These are phyloP conservation scores for Microbotryum intermedium DNA, from an alignment of 1,284 basidiomycete species.

Conservation along the genomic window DNA sequence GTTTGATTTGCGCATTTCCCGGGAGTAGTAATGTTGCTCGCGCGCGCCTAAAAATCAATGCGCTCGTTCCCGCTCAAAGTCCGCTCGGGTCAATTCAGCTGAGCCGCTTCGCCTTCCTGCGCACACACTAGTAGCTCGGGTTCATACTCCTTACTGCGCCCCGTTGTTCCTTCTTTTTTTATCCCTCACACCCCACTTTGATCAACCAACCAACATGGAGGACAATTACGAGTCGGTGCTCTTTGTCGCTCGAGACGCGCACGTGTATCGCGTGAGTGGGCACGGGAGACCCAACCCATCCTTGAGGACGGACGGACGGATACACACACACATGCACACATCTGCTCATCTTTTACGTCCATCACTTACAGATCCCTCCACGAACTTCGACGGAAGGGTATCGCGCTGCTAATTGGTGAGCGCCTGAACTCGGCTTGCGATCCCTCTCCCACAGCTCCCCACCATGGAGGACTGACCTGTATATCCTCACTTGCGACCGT, in stretches of 20 bases:
- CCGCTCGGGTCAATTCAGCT: too few relatives aligned
- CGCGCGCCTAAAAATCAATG: too few relatives aligned
- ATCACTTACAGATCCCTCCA: conserved; percentile 66
- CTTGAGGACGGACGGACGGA: background rate
- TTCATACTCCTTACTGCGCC: too few relatives aligned
- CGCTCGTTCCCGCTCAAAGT: too few relatives aligned
- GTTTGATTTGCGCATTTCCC: too few relatives aligned
- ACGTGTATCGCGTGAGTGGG: conserved; percentile 49
- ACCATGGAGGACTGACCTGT: conserved; percentile 1
- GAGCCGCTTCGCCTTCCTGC: too few relatives aligned
- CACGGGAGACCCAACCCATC: too few relatives aligned
- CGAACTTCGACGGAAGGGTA: conserved; percentile 74
- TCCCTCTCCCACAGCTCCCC: background rate
- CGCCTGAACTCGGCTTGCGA: background rate
- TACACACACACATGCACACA: conserved; percentile 3
- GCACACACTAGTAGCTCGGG: too few relatives aligned
- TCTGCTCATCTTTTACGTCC: background rate
- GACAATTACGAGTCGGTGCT: conserved; percentile 76
- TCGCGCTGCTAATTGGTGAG: conserved; percentile 62
- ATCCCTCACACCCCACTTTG: too few relatives aligned
- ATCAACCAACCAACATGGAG: background rate
- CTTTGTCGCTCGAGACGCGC: conserved; percentile 75
- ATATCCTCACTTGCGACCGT: background rate
- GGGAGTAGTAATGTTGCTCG: too few relatives aligned
- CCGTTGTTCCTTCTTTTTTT: too few relatives aligned